Evolutionary conservation across 2,329 filamentous ascomycete species (phyloP).

Genomic region (Xylaria sp.): DNA sequence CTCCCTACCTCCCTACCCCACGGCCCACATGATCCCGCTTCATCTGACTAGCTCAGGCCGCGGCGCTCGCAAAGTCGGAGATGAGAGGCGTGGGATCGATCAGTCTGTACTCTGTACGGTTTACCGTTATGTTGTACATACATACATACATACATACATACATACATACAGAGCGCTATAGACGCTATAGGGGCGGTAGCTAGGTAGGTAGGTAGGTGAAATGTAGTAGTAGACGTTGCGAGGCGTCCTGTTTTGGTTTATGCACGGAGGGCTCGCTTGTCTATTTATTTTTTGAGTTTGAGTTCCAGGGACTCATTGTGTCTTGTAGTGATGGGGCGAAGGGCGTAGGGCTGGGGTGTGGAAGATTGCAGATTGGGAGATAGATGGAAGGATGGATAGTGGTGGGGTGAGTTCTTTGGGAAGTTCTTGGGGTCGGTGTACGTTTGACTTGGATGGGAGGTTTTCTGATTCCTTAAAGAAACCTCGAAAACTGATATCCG

Average conservation of each 20-base stretch:
- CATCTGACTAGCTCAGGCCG: conserved; percentile 24
- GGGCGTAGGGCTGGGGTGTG: neutral
- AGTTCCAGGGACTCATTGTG: no score
- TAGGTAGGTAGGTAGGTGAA: neutral
- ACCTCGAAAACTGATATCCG: neutral
- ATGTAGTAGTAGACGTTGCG: neutral
- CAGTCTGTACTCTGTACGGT: neutral
- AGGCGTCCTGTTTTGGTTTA: neutral
- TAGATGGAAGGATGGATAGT: neutral
- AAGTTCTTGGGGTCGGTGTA: no score
- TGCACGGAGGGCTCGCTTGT: neutral
- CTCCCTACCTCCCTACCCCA: neutral
- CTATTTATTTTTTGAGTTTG: neutral
- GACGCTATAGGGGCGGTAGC: no score
- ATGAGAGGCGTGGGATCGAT: neutral
- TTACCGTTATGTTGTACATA: neutral
- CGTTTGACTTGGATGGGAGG: no score
- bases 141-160: conserved; percentile 2
- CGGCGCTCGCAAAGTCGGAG: conserved; percentile 23
- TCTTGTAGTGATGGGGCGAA: no score
- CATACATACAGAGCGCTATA: neutral
- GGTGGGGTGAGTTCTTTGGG: no score
- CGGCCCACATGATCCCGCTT: neutral
- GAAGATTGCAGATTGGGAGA: no score
- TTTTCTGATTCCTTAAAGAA: no score